Base-by-base conservation (phyloP, 257 asterid genomes). In the Ehretia macrophylla region DNA sequence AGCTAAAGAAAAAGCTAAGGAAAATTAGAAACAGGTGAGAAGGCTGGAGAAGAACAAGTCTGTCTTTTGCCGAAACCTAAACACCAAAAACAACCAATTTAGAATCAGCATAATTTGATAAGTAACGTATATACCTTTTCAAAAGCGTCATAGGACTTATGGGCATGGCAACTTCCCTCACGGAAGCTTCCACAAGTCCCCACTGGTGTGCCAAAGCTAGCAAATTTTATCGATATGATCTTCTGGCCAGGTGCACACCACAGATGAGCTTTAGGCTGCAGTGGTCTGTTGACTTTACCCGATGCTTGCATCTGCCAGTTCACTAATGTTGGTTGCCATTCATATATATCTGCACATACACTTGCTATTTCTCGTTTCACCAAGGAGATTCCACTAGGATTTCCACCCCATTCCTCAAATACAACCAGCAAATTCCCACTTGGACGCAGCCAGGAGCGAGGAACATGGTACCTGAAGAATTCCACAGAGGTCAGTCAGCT, bases 321-420 rank as follows among this genome's bases (percentile, higher is more conserved):
- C 40, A 82, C 71, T 58, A 91, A 64, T 5, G 78, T 83, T 0
- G 96, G 98, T 42, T 91, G 98, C 94, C 92, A 81, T 67, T 91
- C 98, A 18, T 70, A 73, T 60, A 91, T 84, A 60, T 87, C 85
- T 0, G 95, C 81, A 49, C 98, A 91, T 10, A 88, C 92, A 46
- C 92, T 83, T 4, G 78, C 78, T 1, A 82, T 77, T 56, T 76
- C 95, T 63, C 98, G 68, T 75, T 88, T 88, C 35, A 75, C 92
- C 69, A 91, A 60, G 32, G 86, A 59, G 72, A 91, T 82, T 32
- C 81, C 95, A 4, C 60, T 62, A 0, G 98, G 98, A 72, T 85
- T 68, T 66, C 98, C 98, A 32, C 98, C 96, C 88, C 81, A 91
- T 77, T 91, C 98, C 70, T 91, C 98, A 42, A 88, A 85, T 17